Evolutionary conservation across 306 rosid genomes (phyloP), one percentile per base, ranked within the genome.

Genomic region (Lathyrus tuberosus): DNA sequence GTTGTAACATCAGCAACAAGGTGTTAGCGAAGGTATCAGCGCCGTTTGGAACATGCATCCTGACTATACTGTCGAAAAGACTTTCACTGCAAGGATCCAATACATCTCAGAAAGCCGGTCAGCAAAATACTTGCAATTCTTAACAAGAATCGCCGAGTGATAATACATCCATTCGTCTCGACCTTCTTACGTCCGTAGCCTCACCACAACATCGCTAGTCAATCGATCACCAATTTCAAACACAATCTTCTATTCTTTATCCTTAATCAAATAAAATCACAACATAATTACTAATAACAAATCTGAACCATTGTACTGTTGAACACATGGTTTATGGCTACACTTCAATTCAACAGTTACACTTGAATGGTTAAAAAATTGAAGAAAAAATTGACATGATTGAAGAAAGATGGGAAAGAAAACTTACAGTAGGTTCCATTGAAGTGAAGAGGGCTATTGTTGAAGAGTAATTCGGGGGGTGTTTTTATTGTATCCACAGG

Each of bases 161-260:
- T 96, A 88, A 66, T 87, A 94, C 1, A 90, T 59, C 98, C 98
- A 80, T 52, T 90, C 89, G 76, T 94, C 98, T 65, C 92, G 84
- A 49, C 96, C 89, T 28, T 87, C 96, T 70, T 78, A 81, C 2
- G 96, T 90, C 40, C 97, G 86, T 40, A 94, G 82, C 89, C 98
- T 87, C 83, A 94, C 98, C 52, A 94, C 95, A 80, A 94, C 96
- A 72, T 94, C 99, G 69, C 97, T 91, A 30, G 94, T 87, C 20
- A 85, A 83, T 65, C 86, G 69, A 63, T 94, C 91, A 46, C 95
- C 97, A 68, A 90, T 82, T 52, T 15, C 69, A 74, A 68, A 61
- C 73, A 81, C n/a, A 15, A 75, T 14, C 52, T 76, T 78, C 62
- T 42, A 67, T 73, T 85, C 90, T 71, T 76, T 81, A 56, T 73